A percentile compares a stretch with the other conserved stretches of the same genome.
Evolutionary conservation across 352 stramenopile species (phyloP).

Genomic region (Phytophthora sp.): DNA sequence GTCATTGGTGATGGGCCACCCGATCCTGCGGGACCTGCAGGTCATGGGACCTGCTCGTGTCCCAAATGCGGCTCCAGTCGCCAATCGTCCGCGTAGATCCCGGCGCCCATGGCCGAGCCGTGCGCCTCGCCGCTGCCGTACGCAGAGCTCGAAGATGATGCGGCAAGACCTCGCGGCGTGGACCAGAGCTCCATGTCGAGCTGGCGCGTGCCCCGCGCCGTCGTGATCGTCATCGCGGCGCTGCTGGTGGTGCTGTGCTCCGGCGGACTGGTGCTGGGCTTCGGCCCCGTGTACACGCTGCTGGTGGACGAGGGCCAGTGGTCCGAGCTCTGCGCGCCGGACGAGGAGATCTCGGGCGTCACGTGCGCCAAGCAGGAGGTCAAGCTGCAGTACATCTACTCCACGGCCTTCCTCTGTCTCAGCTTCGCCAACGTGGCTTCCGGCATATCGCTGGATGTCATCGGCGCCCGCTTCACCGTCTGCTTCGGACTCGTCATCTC

Average conservation of each 20-base stretch:
- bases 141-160: not conserved
- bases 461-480: conserved; percentile 43
- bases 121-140: conserved; percentile 1
- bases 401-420: conserved; percentile 51
- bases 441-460: conserved; percentile 48
- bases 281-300: conserved; percentile 56
- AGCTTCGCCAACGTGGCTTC: conserved; percentile 56
- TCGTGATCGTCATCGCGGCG: conserved; percentile 27
- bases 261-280: conserved; percentile 53
- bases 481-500: conserved; percentile 46
- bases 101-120: not conserved
- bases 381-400: conserved; percentile 60
- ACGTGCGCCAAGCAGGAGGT: conserved; percentile 53
- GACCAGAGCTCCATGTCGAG: conserved; percentile 37
- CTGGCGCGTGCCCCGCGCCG: conserved; percentile 27
- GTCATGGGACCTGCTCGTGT: not conserved
- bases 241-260: conserved; percentile 42
- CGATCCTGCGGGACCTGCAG: too few relatives aligned
- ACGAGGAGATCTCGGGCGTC: conserved; percentile 26
- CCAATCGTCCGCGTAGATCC: not conserved
- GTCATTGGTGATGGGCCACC: too few relatives aligned
- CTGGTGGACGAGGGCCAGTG: conserved; percentile 52
- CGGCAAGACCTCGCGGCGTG: not conserved
- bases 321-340: conserved; percentile 40
- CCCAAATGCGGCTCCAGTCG: conserved; percentile 1